phyloP scores from a whole-genome alignment of 2,329 filamentous ascomycete genomes.

The Ceratocystis harringtonii region DNA sequence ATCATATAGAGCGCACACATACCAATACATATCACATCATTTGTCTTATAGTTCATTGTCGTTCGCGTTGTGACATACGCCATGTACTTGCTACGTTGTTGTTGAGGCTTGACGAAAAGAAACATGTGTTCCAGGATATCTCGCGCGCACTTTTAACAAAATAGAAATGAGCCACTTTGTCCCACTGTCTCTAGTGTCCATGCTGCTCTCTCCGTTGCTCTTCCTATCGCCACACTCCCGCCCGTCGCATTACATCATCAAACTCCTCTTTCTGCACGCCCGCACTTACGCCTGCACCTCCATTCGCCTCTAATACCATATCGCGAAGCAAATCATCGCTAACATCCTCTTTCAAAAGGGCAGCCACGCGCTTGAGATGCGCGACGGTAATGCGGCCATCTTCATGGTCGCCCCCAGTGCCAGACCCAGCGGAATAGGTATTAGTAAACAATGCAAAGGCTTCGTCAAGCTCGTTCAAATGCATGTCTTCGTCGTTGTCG shows the following conservation, averaged over 20 bases:
- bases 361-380: slow-evolving; percentile 65
- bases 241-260: slow-evolving; percentile 68
- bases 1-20: not conserved
- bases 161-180: no score
- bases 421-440: slow-evolving; percentile 20
- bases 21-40: not conserved
- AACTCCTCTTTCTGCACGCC: slow-evolving; percentile 71
- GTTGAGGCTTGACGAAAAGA: no score
- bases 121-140: no score
- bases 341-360: slow-evolving; percentile 68
- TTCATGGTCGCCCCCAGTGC: slow-evolving; percentile 11
- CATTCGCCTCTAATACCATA: slow-evolving; percentile 92
- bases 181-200: not conserved
- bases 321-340: slow-evolving; percentile 71
- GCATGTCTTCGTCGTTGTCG: slow-evolving; percentile 37
- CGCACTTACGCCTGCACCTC: slow-evolving; percentile 52
- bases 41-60: not conserved
- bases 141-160: no score
- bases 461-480: slow-evolving; percentile 55
- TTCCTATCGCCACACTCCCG: slow-evolving; percentile 59
- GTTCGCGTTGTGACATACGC: not conserved
- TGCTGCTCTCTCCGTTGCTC: not conserved
- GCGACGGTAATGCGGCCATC: slow-evolving; percentile 56
- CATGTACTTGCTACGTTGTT: not conserved
- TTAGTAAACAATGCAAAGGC: slow-evolving; percentile 71